Base-by-base conservation (phyloP, 2,329 filamentous ascomycete species). In the Teratosphaeria destructans region DNA sequence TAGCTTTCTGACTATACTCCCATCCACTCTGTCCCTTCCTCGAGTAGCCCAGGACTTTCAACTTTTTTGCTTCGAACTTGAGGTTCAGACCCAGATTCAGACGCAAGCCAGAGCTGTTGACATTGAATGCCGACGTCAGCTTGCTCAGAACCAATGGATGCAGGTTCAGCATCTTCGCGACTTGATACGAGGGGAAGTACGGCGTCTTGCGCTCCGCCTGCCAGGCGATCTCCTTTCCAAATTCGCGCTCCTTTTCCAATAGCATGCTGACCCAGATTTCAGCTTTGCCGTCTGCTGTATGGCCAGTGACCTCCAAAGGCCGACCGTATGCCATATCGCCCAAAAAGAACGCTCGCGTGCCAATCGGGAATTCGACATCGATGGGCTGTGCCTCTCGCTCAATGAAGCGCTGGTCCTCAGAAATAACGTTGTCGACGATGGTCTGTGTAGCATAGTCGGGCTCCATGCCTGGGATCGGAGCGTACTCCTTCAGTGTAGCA, bases 21-120 rank as follows among this genome's bases (percentile, higher is more conserved):
- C 95, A 99, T 5, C 95, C 94, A 32, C 85, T 88, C 12, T 85
- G 80, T 3, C 86, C 86, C 70, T 94, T 94, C 67, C 91, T 88
- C 27, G 93, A 96, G 74, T 96, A 99, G 0, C 94, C 94, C 35
- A 99, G 77, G 6, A 99, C 94, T 77, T 99, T 99, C 67, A 92
- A 82, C 75, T 96, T 96, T 76, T 90, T 93, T 2, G 85, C 90
- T 72, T 99, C 94, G 61, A 99, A 99, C 73, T 99, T 99, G 65
- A 99, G 81, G 70, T 99, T 99, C 62, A 99, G 80, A 0, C 94
- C 94, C 27, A 99, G 78, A 68, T 99, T 99, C 63, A 96, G 81
- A 67, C 89, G 88, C 60, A 91, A 79, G 29, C 89, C 90, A 60
- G 90, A 90, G 3, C 93, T 85, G 19, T 85, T 84, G 60, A 99